Evolutionary conservation across 805 yeast species (phyloP), one percentile per base, ranked within the genome.

Genomic region (Wickerhamiella sorbophila): DNA sequence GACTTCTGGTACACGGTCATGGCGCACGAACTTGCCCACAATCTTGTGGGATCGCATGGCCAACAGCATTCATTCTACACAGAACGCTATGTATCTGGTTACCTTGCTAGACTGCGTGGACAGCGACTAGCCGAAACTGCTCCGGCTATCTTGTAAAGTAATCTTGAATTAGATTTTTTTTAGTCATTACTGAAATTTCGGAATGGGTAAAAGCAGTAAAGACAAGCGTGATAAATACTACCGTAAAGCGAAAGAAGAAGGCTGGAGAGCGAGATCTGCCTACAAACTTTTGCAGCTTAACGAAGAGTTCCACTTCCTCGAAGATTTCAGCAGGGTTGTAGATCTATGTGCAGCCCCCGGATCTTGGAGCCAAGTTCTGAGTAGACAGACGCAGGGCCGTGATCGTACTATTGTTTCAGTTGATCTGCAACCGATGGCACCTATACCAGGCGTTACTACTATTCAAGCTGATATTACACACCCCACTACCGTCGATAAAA

Each of bases 271-370:
- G 1, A 69, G 98, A 34, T 86, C 96, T 0, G 98, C 98, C 0
- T 91, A 85, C 68, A 91, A 91, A 58, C 70, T 91, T 9, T 67
- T 91, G 3, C 98, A 91, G 58, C 64, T 91, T 38, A 80, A 91
- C 54, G 95, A 88, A 43, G 87, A 91, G 58, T 91, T 88, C 58
- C 79, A 81, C 47, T 71, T 86, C 31, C 74, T 91, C 43, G 67
- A 69, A 42, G 79, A 75, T 33, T 76, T 86, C 29, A 69, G 67
- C 35, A 66, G 95, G 52, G 97, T 91, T 3, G 98, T 91, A 4
- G 98, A 91, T 62, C 67, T 91, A 24, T 91, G 98, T 69, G 98
- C 98, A 31, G 98, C 97, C 4, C 96, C 96, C 0, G 95, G 96
- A 1, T 86, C 96, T 3, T 91, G 98, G 98, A 82, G 94, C 1